Base-by-base conservation (phyloP, 768 basidiomycete species). In the Tricholoma terreum region DNA sequence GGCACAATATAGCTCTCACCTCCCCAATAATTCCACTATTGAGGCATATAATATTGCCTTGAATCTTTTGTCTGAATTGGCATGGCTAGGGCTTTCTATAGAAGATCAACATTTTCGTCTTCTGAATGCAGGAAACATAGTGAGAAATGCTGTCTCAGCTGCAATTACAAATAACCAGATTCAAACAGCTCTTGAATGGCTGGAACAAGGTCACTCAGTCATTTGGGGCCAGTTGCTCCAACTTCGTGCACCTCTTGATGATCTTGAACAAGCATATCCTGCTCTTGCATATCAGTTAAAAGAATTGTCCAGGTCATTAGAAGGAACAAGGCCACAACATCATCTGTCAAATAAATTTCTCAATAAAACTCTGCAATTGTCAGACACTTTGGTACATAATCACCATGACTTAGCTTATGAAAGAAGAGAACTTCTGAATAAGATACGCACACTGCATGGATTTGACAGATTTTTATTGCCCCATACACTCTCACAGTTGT, bases 181-280 rank as follows among this genome's bases (percentile, higher is more conserved):
- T 11, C 56, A 68, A 6, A 63, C 54, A n/a, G 70, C 67, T 14
- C 61, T 76, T 24, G 72, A 75, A 57, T 66, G 74, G 66, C 63
- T 77, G 8, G 69, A 71, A 30, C 63, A 68, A 52, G 69, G 71
- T 3, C 64, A 69, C 4, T 65, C 65, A 17, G 50, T 71, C 11
- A 54, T 68, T 6, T 73, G 73, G 71, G 58, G 52, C 19, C 72
- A 72, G 40, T 53, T 68, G 1, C 59, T 62, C 15, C 57, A 65
- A 9, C 59, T 69, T 10, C 8, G 62, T 66, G 3, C 63, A 7
- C 67, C 70, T 0, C 14, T 68, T 6, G 63, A 69, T 46, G 55
- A 59, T 21, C 46, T 63, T 2, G 6, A 27, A 27, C 6, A 3
- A 6, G 24, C 34, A 22, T 21, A 21, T 15, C 48, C 48, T 30